These are phyloP conservation scores for Eragrostis curvula DNA, from an alignment of 176 grass and related monocot genomes.

Conservation along the genomic window DNA sequence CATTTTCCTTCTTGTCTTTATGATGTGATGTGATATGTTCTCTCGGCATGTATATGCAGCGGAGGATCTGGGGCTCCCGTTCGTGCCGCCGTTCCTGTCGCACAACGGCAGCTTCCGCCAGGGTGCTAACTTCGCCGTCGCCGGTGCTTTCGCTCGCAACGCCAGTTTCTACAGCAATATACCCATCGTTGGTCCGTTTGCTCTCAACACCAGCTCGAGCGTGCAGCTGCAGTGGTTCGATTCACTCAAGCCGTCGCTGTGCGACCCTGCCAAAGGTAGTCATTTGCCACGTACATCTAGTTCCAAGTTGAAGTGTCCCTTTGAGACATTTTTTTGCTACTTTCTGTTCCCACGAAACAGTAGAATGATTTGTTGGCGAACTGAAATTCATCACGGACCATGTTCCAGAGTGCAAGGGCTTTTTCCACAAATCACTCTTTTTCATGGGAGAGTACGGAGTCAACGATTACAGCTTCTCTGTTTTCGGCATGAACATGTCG, in stretches of 20 bases:
- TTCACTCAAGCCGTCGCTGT: slow-evolving; percentile 44
- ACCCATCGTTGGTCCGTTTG: background rate
- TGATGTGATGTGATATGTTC: background rate
- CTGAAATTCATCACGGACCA: background rate
- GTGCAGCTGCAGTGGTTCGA: slow-evolving; percentile 61
- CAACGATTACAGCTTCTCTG: slow-evolving; percentile 33
- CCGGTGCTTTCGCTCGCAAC: slow-evolving; percentile 34
- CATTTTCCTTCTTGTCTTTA: background rate
- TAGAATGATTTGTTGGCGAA: too few species aligned
- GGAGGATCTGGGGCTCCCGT: slow-evolving; percentile 28
- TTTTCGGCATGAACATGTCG: slow-evolving; percentile 14
- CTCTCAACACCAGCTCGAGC: slow-evolving; percentile 29
- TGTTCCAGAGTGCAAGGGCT: slow-evolving; percentile 32
- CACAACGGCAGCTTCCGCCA: slow-evolving; percentile 40
- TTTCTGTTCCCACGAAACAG: too few species aligned
- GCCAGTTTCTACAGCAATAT: slow-evolving; percentile 29
- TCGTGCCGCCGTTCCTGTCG: slow-evolving; percentile 40
- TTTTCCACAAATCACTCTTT: slow-evolving; percentile 41
- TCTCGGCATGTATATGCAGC: slow-evolving; percentile 31
- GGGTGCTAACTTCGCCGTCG: slow-evolving; percentile 64
- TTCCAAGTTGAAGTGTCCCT: too few species aligned
- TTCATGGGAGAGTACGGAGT: slow-evolving; percentile 44
- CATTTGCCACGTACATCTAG: too few species aligned
- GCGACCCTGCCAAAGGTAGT: slow-evolving; percentile 29
- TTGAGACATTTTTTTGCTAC: too few species aligned